Percentiles rank a stretch among this genome's conserved stretches.
phyloP scores from a whole-genome alignment of 2,329 filamentous ascomycete species.

The Botrytis hyacinthi region DNA sequence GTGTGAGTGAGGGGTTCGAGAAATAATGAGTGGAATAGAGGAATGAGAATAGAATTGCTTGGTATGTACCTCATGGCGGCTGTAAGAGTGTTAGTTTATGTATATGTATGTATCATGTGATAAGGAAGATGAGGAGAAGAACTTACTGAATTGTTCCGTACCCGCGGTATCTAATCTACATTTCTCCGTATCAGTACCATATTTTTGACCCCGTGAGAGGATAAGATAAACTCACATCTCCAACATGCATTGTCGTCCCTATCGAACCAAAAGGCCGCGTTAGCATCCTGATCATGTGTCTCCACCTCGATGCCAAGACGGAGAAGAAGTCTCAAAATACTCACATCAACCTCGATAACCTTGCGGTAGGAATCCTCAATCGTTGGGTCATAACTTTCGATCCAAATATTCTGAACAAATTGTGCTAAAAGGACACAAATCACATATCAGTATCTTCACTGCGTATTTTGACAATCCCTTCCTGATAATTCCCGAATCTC shows the following conservation, averaged over 20 bases:
- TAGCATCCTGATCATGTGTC: slow-evolving; percentile 18
- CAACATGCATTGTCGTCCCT: slow-evolving; percentile 70
- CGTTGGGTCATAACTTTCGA: slow-evolving; percentile 64
- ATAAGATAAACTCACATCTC: slow-evolving; percentile 55
- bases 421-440: slow-evolving; percentile 50
- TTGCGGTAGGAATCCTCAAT: slow-evolving; percentile 63
- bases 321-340: slow-evolving; percentile 36
- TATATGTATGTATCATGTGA: slow-evolving; percentile 28
- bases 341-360: slow-evolving; percentile 65
- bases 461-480: not conserved
- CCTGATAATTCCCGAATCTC: not conserved
- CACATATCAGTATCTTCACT: not conserved
- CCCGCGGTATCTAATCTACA: slow-evolving; percentile 67
- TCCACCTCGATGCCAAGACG: slow-evolving; percentile 1
- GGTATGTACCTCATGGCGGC: slow-evolving; percentile 55
- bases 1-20: not conserved
- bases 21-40: too few relatives aligned
- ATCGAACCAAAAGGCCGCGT: not conserved
- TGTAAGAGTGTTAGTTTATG: slow-evolving; percentile 35
- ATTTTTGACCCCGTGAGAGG: slow-evolving; percentile 2
- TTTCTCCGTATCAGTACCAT: slow-evolving; percentile 24
- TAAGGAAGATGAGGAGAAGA: not conserved
- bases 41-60: too few relatives aligned
- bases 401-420: slow-evolving; percentile 76
- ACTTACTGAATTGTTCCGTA: slow-evolving; percentile 73